A percentile compares a stretch with the other conserved stretches of the same genome.
These are phyloP conservation scores for Metarhizium guizhouense DNA, from an alignment of 2,329 filamentous ascomycete genomes.

Conservation along the genomic window DNA sequence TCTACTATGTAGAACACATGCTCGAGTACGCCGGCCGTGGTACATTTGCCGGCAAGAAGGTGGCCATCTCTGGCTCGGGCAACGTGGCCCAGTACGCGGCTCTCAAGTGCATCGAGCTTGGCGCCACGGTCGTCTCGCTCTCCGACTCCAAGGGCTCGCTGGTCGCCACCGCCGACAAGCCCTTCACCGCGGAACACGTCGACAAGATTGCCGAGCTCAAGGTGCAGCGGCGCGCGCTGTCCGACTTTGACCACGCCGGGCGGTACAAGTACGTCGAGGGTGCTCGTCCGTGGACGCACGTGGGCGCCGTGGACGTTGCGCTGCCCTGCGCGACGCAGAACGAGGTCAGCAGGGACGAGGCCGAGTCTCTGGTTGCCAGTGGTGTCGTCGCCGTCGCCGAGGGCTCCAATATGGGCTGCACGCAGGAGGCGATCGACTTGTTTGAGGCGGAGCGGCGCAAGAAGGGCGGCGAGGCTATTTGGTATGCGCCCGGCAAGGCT, in stretches of 20 bases:
- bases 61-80: slow-evolving; percentile 91
- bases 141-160: slow-evolving; percentile 86
- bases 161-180: slow-evolving; percentile 57
- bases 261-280: slow-evolving; percentile 82
- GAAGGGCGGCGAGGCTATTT: slow-evolving; percentile 63
- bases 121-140: slow-evolving; percentile 83
- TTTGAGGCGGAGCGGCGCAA: slow-evolving; percentile 74
- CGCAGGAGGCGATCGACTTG: slow-evolving; percentile 84
- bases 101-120: slow-evolving; percentile 92
- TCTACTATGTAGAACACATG: slow-evolving; percentile 97
- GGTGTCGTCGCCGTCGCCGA: slow-evolving; percentile 85
- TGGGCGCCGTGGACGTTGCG: slow-evolving; percentile 81
- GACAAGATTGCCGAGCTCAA: slow-evolving; percentile 75
- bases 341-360: slow-evolving; percentile 90
- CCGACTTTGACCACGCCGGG: slow-evolving; percentile 54
- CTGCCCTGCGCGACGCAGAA: slow-evolving; percentile 95
- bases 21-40: slow-evolving; percentile 84
- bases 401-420: slow-evolving; percentile 98
- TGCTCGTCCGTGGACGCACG: slow-evolving; percentile 84
- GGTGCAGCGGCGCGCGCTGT: slow-evolving; percentile 74
- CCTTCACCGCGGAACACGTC: slow-evolving; percentile 73
- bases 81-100: slow-evolving; percentile 98
- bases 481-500: slow-evolving; percentile 96
- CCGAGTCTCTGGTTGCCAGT: slow-evolving; percentile 65
- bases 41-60: slow-evolving; percentile 80